Evolutionary conservation across 345 rosid genomes (phyloP), one percentile per base, ranked within the genome.

Genomic region (Arabidopsis arenosa): DNA sequence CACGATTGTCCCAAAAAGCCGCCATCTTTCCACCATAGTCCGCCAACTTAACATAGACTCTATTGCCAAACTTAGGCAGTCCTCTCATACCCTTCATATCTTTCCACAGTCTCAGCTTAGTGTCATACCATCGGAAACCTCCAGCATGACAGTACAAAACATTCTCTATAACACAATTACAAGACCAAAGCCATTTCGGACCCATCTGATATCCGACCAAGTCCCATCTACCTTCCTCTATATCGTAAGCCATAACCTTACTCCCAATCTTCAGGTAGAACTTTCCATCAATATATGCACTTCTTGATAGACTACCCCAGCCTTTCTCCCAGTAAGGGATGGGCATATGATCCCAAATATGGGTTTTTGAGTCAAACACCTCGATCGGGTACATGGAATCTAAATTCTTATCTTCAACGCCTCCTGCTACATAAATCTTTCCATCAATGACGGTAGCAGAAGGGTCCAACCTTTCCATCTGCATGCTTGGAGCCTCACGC

Each of bases 361-460:
- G 66, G 8, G 56, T 66, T 35, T 48, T 67, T 7, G 84, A 80
- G 45, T 89, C 90, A 9, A 79, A 86, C 28, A 82, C 93, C 77
- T 87, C 94, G 2, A 92, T 89, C 88, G 90, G 85, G 26, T 84
- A 68, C 68, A 55, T 80, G 17, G 33, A 53, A 11, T 53, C 57
- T 5, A 33, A 5, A 43, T 13, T 6, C 0, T 43, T n/a, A 13
- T 5, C 57, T 14, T 11, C 13, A n/a, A 12, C 9, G 82, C 79
- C 97, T 0, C 95, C 95, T 41, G 85, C 80, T 15, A 91, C 90
- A 40, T 86, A 89, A 9, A 91, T 74, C 70, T 81, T 84, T 1
- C 70, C 87, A 5, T 76, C 81, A 14, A 85, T 72, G 3, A 79
- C 84, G 0, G 83, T 88, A 0, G 90, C 83, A 0, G 91, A 84